A percentile compares a stretch with the other conserved stretches of the same genome.
Evolutionary conservation across 202 grass and related monocot species (phyloP).

Genomic region (Brachypodium distachyon): DNA sequence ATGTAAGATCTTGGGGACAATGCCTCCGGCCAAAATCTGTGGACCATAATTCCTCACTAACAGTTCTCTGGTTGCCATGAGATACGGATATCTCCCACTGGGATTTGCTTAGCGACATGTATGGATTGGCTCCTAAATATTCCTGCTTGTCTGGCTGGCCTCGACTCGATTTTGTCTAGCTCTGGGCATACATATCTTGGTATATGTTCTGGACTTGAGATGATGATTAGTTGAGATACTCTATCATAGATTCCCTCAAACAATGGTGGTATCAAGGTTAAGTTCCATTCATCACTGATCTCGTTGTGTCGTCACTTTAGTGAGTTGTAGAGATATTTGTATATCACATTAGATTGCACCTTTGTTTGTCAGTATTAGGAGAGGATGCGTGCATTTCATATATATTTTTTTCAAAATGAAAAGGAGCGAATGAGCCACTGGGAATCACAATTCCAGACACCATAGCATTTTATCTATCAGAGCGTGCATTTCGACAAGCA

Average conservation of each 20-base stretch:
- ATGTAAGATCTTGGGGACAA: constrained; percentile 17
- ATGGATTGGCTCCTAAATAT: background rate
- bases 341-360: background rate
- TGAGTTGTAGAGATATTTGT: background rate
- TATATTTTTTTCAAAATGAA: background rate
- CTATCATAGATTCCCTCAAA: background rate
- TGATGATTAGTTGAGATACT: background rate
- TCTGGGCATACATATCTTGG: constrained; percentile 27
- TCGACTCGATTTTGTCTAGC: constrained; percentile 19
- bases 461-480: background rate
- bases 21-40: constrained; percentile 5
- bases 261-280: background rate
- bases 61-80: too few relatives aligned
- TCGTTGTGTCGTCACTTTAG: background rate
- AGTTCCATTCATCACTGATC: background rate
- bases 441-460: background rate
- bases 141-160: background rate
- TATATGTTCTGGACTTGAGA: background rate
- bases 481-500: background rate
- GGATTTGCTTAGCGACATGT: constrained; percentile 5
- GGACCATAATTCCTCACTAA: background rate
- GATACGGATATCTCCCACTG: background rate
- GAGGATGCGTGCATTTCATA: background rate
- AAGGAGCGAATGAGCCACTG: background rate
- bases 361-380: background rate